Conservation (phyloP, 441 rosid genomes). For the Erodium trifolium region DNA sequence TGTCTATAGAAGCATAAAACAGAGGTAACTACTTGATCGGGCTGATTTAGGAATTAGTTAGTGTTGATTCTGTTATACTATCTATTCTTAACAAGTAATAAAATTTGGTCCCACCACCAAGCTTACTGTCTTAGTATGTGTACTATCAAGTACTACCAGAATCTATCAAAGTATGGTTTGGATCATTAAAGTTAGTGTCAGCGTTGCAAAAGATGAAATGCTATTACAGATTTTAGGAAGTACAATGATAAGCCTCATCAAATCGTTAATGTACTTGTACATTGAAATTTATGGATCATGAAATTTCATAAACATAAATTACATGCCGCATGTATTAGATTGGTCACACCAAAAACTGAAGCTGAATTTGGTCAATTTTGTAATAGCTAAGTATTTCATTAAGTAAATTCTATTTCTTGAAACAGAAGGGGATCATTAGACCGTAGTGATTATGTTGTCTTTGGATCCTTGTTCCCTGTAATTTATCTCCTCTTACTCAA, state of each 20-base stretch:
- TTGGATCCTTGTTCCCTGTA: neutral
- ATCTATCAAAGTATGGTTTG: no score
- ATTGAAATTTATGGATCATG: no score
- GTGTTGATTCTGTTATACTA: neutral
- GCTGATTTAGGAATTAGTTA: neutral
- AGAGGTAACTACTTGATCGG: slow-evolving; percentile 43
- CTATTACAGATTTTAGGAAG: no score
- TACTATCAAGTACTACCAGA: no score
- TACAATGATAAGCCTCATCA: no score
- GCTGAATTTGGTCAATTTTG: neutral
- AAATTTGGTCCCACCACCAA: no score
- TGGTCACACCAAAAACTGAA: neutral
- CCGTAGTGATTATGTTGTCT: neutral
- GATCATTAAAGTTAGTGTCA: no score
- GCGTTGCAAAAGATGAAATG: no score
- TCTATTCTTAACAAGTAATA: no score
- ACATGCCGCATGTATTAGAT: neutral
- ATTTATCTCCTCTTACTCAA: slow-evolving; percentile 6
- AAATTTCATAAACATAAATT: neutral
- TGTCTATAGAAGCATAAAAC: slow-evolving; percentile 95
- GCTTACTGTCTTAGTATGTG: no score
- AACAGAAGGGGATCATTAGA: neutral
- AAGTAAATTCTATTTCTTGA: neutral
- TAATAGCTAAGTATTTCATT: neutral
- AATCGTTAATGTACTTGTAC: no score